phyloP scores from a whole-genome alignment of 2,329 filamentous ascomycete species.

The Exophiala dermatitidis region DNA sequence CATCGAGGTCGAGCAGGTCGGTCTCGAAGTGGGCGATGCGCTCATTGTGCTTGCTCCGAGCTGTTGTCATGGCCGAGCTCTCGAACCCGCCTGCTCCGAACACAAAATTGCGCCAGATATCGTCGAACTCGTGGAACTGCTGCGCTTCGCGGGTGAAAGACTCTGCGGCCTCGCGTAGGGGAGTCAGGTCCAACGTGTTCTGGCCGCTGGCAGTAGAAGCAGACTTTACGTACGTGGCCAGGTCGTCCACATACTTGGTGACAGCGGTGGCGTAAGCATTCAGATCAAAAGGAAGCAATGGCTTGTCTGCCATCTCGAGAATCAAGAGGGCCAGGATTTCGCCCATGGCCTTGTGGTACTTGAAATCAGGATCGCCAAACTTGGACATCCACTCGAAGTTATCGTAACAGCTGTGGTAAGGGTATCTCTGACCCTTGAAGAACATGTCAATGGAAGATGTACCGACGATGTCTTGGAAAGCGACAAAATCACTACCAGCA shows the following conservation, averaged over 20 bases:
- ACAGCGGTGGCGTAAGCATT: constrained; percentile 62
- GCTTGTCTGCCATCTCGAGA: constrained; percentile 73
- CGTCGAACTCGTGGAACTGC: constrained; percentile 67
- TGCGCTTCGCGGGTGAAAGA: constrained; percentile 54
- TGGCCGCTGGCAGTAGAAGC: constrained; percentile 31
- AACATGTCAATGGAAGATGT: constrained; percentile 79
- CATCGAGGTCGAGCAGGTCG: constrained; percentile 67
- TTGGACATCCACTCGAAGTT: constrained; percentile 78
- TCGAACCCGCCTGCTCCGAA: constrained; percentile 69
- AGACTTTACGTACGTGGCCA: constrained; percentile 59
- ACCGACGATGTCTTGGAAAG: constrained; percentile 87
- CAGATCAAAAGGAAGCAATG: constrained; percentile 76
- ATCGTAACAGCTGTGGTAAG: constrained; percentile 80
- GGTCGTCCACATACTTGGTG: constrained; percentile 55
- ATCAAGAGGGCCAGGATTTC: constrained; percentile 76
- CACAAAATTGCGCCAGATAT: constrained; percentile 66
- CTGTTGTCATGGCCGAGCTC: constrained; percentile 56
- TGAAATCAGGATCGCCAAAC: constrained; percentile 73
- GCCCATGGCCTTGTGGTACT: constrained; percentile 70
- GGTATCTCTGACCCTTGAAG: constrained; percentile 62
- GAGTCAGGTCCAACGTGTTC: constrained; percentile 46
- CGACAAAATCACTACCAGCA: constrained; percentile 72
- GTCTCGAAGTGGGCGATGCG: constrained; percentile 77
- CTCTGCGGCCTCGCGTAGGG: constrained; percentile 57
- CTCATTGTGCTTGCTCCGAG: constrained; percentile 69